Percentiles rank a stretch among this genome's conserved stretches.
phyloP scores from a whole-genome alignment of 495 filamentous ascomycete genomes.

The Hypoxylon lienhwacheense region DNA sequence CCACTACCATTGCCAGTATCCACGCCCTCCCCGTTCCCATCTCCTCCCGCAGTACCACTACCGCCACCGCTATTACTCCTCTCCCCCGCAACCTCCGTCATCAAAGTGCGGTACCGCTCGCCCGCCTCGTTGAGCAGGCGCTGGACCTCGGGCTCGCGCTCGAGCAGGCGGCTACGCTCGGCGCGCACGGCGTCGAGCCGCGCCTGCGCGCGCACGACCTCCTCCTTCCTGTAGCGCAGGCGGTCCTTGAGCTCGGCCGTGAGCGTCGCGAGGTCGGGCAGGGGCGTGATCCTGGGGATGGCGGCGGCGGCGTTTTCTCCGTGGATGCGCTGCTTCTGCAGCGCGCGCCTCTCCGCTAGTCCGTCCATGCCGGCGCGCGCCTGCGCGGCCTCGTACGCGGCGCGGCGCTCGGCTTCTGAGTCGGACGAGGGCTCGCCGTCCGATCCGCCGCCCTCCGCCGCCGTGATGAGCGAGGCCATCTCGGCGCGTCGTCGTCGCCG shows the following conservation, averaged over 20 bases:
- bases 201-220: conserved; percentile 34
- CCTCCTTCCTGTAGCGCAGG: conserved; percentile 41
- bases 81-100: conserved; percentile 23
- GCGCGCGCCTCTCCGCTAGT: conserved; percentile 44
- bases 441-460: conserved; percentile 65
- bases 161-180: conserved; percentile 61
- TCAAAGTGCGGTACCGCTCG: conserved; percentile 63
- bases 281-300: conserved; percentile 56
- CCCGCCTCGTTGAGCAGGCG: conserved; percentile 78
- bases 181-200: conserved; percentile 40
- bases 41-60: conserved; percentile 4
- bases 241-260: conserved; percentile 49
- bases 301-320: conserved; percentile 16
- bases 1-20: conserved; percentile 5
- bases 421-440: conserved; percentile 63
- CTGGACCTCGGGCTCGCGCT: conserved; percentile 80
- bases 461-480: conserved; percentile 82
- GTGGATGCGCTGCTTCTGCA: conserved; percentile 40
- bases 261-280: conserved; percentile 58
- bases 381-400: conserved; percentile 88
- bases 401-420: conserved; percentile 75
- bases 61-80: conserved; percentile 3
- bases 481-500: conserved; percentile 65
- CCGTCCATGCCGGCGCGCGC: conserved; percentile 77
- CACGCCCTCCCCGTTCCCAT: conserved; percentile 8